Evolutionary conservation across 148 eudicot genomes (phyloP).

Genomic region (Camellia sinensis): DNA sequence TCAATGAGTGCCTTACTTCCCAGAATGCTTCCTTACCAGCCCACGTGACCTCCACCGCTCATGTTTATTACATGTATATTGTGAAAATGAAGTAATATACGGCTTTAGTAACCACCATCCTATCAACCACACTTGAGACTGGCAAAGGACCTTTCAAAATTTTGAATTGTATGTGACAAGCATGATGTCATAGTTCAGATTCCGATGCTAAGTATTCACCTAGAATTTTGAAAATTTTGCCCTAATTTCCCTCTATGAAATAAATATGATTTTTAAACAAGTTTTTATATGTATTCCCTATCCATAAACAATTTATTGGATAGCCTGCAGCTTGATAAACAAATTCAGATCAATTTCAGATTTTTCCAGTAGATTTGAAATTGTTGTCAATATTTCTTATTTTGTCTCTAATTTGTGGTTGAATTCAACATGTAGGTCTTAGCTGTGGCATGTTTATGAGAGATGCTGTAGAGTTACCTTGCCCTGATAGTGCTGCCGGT

Average conservation of each 20-base stretch:
- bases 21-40: too few relatives aligned
- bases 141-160: background rate
- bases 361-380: background rate
- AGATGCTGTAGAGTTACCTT: slow-evolving; percentile 64
- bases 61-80: too few relatives aligned
- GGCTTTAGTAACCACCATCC: background rate
- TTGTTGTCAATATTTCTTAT: background rate
- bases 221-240: background rate
- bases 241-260: background rate
- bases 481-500: slow-evolving; percentile 87
- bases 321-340: slow-evolving; percentile 8
- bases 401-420: slow-evolving; percentile 26
- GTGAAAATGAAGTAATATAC: too few relatives aligned
- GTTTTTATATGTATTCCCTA: background rate
- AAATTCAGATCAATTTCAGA: background rate
- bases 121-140: background rate
- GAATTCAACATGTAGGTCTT: slow-evolving; percentile 67
- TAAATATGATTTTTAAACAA: background rate
- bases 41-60: too few relatives aligned
- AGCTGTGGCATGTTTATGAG: slow-evolving; percentile 75
- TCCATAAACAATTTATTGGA: background rate
- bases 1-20: too few relatives aligned
- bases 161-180: background rate
- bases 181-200: background rate
- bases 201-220: background rate